phyloP scores from a whole-genome alignment of 2,329 filamentous ascomycete species.

The Pseudogymnoascus sp. region DNA sequence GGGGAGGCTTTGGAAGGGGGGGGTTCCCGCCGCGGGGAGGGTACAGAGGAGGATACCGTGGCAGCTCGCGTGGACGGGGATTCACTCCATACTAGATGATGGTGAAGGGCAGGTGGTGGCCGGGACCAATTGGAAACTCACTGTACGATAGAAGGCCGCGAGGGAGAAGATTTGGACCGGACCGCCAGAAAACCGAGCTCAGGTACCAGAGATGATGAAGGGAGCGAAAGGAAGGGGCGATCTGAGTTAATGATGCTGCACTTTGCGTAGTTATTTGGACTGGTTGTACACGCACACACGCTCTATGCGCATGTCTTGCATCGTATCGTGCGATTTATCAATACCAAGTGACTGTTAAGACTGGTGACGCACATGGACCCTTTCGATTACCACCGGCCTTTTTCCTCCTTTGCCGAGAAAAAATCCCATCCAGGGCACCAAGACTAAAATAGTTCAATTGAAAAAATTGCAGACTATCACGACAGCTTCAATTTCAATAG shows the following conservation, averaged over 20 bases:
- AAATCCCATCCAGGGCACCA: not conserved
- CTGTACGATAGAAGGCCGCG: slow-evolving; percentile 12
- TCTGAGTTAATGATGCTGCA: not conserved
- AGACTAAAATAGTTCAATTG: not conserved
- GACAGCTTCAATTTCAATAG: not conserved
- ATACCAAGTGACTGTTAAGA: not conserved
- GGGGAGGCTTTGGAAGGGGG: slow-evolving; percentile 46
- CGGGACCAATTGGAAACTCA: not conserved
- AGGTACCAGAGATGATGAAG: not conserved
- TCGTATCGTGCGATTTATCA: not conserved
- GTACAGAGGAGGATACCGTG: slow-evolving; percentile 54
- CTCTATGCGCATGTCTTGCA: not conserved
- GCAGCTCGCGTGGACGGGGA: slow-evolving; percentile 50
- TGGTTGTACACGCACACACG: not conserved
- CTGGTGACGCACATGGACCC: slow-evolving; percentile 4
- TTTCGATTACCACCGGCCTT: not conserved
- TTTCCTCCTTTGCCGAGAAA: not conserved
- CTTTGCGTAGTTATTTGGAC: not conserved
- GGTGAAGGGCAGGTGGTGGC: not conserved
- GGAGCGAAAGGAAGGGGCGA: not conserved
- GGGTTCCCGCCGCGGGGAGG: slow-evolving; percentile 45
- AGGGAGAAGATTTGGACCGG: slow-evolving; percentile 2
- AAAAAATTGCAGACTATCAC: not conserved
- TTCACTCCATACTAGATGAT: slow-evolving; percentile 54
- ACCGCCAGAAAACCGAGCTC: not conserved